Conservation (phyloP, 2,329 filamentous ascomycete species). For the Chaetothyriales sp. region DNA sequence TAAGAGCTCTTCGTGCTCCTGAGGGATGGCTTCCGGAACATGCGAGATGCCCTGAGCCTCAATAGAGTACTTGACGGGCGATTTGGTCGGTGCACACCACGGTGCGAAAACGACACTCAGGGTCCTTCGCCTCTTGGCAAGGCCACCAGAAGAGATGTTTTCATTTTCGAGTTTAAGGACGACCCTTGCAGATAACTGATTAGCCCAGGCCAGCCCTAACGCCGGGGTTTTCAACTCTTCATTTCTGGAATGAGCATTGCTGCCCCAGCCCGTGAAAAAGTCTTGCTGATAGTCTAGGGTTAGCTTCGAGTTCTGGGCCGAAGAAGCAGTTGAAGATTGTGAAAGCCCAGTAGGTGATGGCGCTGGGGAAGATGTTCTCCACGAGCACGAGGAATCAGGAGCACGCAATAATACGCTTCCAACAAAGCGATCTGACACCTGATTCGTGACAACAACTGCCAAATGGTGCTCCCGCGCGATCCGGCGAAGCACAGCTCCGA, state of each 20-base stretch:
- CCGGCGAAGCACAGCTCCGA: conserved; percentile 58
- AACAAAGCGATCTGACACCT: conserved; percentile 77
- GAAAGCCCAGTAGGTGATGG: background rate
- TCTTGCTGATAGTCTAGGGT: conserved; percentile 77
- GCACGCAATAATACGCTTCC: conserved; percentile 4
- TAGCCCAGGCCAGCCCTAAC: conserved; percentile 78
- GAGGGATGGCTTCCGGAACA: background rate
- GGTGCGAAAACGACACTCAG: conserved; percentile 84
- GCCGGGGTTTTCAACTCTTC: conserved; percentile 60
- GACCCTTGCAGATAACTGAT: conserved; percentile 70
- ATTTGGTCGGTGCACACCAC: conserved; percentile 37
- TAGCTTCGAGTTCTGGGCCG: conserved; percentile 20
- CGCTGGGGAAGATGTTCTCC: conserved; percentile 9
- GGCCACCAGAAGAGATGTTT: conserved; percentile 19
- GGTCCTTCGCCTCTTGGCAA: conserved; percentile 44
- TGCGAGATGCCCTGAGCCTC: conserved; percentile 10
- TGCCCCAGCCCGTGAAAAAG: conserved; percentile 93
- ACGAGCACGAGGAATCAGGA: conserved; percentile 3
- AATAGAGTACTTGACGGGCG: conserved; percentile 11
- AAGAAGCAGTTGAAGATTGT: conserved; percentile 9
- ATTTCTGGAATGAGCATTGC: conserved; percentile 30
- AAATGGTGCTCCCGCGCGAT: conserved; percentile 60
- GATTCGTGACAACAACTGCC: conserved; percentile 83
- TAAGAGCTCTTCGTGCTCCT: conserved; percentile 11
- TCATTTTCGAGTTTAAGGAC: conserved; percentile 57